Base-by-base conservation (phyloP, 176 grass and related monocot species). In the Zea luxurians region DNA sequence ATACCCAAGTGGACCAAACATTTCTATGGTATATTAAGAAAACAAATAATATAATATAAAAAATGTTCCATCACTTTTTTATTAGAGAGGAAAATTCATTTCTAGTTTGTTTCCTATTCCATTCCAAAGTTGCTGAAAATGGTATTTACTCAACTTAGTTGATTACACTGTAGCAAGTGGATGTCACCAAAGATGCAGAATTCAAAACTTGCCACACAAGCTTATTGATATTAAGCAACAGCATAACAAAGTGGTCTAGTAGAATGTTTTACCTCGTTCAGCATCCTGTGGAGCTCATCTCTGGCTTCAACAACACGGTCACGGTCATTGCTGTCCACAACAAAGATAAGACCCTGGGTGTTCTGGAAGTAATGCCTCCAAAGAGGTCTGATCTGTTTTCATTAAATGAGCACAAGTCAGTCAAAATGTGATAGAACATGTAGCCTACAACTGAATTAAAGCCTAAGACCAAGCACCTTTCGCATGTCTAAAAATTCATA, bases 321-420 rank as follows among this genome's bases (percentile, higher is more conserved):
- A 8, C 66, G 75, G 17, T 78, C 82, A 61, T 84, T 84, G 57
- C 74, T 78, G 37, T 84, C 82, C 13, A 84, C 82, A 13, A 84
- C 82, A 70, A 84, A 84, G 82, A 84, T 84, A 64, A 84, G 82
- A 36, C 82, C 82, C 66, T 84, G 82, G 43, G 82, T 84, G 66
- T 84, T 84, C 74, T 84, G 82, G 74, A 84, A 84, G 74, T 84
- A 84, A 64, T 84, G 82, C 74, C 82, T 84, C 82, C 82, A 84
- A 18, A 84, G 74, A 64, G 82, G 82, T 64, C 74, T 84, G 74
- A 78, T 84, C 82, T 84, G 82, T 78, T 70, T 69, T 10, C 37
- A 64, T 2, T 17, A 53, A 69, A 68, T 38, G 15, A 13, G 8
- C 1, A 15, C 34, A 27, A 17, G 40, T 68, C 37, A 68, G 17